A percentile compares a stretch with the other conserved stretches of the same genome.
phyloP scores from a whole-genome alignment of 2,329 filamentous ascomycete species.

The Penicillium decumbens region DNA sequence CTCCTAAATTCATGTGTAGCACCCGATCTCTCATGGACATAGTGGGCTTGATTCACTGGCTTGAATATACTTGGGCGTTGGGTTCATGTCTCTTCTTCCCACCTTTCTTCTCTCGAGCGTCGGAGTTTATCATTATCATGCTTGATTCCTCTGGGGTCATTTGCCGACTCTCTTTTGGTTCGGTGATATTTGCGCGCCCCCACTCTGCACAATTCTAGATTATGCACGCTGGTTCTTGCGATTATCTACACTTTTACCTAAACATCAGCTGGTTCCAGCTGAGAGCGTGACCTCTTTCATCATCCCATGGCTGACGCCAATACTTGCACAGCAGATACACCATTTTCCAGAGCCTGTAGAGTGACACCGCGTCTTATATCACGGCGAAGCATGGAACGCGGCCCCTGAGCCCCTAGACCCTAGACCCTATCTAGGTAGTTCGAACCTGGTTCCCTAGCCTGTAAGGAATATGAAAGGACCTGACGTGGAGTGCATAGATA shows the following conservation, averaged over 20 bases:
- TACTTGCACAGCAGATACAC: constrained; percentile 3
- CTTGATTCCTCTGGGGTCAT: background rate
- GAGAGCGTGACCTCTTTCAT: background rate
- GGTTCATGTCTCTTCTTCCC: constrained; percentile 10
- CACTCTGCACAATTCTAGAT: background rate
- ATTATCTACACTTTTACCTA: too few species aligned
- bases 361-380: constrained; percentile 11
- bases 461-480: background rate
- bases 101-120: constrained; percentile 17
- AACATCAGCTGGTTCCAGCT: background rate
- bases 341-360: constrained; percentile 8
- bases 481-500: background rate
- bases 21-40: constrained; percentile 15
- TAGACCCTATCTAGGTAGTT: background rate
- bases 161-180: background rate
- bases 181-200: background rate
- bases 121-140: constrained; percentile 20
- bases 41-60: constrained; percentile 10
- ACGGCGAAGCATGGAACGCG: constrained; percentile 3
- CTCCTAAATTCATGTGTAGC: constrained; percentile 18
- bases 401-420: constrained; percentile 1
- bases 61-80: constrained; percentile 20
- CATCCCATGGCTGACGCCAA: constrained; percentile 2
- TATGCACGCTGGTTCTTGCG: background rate
- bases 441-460: background rate